phyloP scores from a whole-genome alignment of 2,329 filamentous ascomycete species.

The Sphaerulina musiva region DNA sequence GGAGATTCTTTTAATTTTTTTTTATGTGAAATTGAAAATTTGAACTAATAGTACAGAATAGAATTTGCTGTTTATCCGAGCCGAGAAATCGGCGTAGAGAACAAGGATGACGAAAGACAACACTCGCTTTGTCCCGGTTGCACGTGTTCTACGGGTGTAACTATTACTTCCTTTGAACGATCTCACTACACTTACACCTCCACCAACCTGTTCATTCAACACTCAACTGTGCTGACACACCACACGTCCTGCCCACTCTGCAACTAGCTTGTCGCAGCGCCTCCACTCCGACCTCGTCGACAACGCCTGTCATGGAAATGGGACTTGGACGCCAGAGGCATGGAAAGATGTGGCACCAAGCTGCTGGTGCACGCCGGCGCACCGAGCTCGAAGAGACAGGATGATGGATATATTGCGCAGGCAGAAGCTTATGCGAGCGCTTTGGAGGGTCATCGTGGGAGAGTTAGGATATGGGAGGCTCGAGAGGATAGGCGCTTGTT shows the following conservation, averaged over 20 bases:
- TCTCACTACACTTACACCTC: no score
- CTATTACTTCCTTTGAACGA: no score
- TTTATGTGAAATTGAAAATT: no score
- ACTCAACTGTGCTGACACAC: not conserved
- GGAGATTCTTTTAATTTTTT: no score
- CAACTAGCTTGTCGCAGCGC: not conserved
- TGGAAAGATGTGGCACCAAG: slow-evolving; percentile 10
- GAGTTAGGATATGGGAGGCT: not conserved
- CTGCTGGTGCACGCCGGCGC: slow-evolving; percentile 44
- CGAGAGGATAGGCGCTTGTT: not conserved
- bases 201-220: no score
- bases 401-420: slow-evolving; percentile 38
- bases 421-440: slow-evolving; percentile 35
- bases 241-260: not conserved
- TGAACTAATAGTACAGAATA: no score
- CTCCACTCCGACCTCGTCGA: not conserved
- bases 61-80: no score
- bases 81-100: no score
- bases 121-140: no score
- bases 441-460: slow-evolving; percentile 3
- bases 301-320: slow-evolving; percentile 9
- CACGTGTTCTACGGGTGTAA: no score
- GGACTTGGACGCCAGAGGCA: not conserved
- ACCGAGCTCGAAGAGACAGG: slow-evolving; percentile 37
- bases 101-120: no score